These are phyloP conservation scores for Cladorrhinum samala DNA, from an alignment of 495 filamentous ascomycete genomes.

Conservation along the genomic window DNA sequence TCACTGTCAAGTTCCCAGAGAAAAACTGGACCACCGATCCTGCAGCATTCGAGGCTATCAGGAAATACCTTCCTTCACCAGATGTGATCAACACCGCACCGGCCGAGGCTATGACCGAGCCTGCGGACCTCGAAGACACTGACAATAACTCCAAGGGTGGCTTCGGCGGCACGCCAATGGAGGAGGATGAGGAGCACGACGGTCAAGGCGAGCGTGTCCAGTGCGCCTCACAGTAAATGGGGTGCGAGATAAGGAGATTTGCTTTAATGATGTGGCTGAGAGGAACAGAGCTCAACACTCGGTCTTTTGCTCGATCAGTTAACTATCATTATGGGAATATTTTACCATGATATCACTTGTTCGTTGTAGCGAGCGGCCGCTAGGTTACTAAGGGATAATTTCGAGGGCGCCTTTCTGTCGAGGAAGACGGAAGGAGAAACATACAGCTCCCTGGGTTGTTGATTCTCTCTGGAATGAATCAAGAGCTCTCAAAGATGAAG, in stretches of 20 bases:
- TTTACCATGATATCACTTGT: too few relatives aligned
- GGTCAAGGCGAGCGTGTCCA: slow-evolving; percentile 87
- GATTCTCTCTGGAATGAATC: too few relatives aligned
- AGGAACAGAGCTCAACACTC: too few relatives aligned
- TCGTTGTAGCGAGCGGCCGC: too few relatives aligned
- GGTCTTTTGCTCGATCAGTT: too few relatives aligned
- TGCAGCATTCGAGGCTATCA: slow-evolving; percentile 58
- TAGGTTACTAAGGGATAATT: too few relatives aligned
- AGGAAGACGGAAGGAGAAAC: too few relatives aligned
- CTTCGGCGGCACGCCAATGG: slow-evolving; percentile 54
- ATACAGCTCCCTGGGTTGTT: too few relatives aligned
- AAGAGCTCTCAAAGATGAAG: too few relatives aligned
- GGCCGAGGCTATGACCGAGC: slow-evolving; percentile 77
- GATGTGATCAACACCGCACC: slow-evolving; percentile 55
- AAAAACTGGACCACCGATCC: slow-evolving; percentile 54
- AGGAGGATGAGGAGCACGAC: slow-evolving; percentile 72
- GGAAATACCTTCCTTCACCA: slow-evolving; percentile 73
- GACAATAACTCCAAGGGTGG: slow-evolving; percentile 70
- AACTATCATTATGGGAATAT: too few relatives aligned
- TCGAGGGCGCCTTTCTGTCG: too few relatives aligned
- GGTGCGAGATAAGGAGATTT: slow-evolving; percentile 4
- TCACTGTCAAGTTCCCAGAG: slow-evolving; percentile 92
- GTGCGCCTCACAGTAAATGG: slow-evolving; percentile 87
- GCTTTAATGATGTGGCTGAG: slow-evolving; percentile 14
- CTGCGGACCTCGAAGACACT: slow-evolving; percentile 75